These are phyloP conservation scores for Annona cherimola DNA, from an alignment of 164 flowering plant species.

Conservation along the genomic window DNA sequence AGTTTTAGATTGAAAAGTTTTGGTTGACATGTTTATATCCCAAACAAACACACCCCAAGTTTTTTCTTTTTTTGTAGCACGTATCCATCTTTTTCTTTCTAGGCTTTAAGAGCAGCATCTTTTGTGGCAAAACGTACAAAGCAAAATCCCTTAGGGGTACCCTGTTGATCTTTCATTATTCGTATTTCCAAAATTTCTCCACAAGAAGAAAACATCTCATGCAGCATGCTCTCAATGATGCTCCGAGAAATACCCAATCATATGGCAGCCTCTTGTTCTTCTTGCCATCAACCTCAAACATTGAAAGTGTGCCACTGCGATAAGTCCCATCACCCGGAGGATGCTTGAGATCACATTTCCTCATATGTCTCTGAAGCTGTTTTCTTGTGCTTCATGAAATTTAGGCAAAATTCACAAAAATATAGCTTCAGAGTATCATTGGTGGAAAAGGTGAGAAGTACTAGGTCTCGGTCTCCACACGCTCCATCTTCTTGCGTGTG, in stretches of 20 bases:
- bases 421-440: too few species aligned
- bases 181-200: constrained; percentile 39
- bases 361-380: too few species aligned
- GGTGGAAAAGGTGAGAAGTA: too few species aligned
- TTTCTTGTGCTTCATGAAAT: too few species aligned
- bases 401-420: too few species aligned
- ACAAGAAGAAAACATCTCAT: constrained; percentile 28
- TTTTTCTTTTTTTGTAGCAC: constrained; percentile 36
- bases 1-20: too few species aligned
- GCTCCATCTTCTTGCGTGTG: constrained; percentile 68
- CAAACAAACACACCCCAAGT: too few species aligned
- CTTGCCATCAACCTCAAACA: too few species aligned
- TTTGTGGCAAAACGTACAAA: constrained; percentile 37
- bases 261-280: constrained; percentile 27
- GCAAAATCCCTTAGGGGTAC: constrained; percentile 36
- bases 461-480: constrained; percentile 67
- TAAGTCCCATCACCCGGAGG: too few species aligned
- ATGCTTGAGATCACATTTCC: too few species aligned
- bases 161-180: constrained; percentile 29
- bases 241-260: constrained; percentile 32
- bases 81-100: constrained; percentile 27
- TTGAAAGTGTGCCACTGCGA: too few species aligned
- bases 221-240: constrained; percentile 26
- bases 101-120: constrained; percentile 34
- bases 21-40: too few species aligned